Evolutionary conservation across 1,284 basidiomycete genomes (phyloP), one percentile per base, ranked within the genome.

Genomic region (Tylopilus sp.): DNA sequence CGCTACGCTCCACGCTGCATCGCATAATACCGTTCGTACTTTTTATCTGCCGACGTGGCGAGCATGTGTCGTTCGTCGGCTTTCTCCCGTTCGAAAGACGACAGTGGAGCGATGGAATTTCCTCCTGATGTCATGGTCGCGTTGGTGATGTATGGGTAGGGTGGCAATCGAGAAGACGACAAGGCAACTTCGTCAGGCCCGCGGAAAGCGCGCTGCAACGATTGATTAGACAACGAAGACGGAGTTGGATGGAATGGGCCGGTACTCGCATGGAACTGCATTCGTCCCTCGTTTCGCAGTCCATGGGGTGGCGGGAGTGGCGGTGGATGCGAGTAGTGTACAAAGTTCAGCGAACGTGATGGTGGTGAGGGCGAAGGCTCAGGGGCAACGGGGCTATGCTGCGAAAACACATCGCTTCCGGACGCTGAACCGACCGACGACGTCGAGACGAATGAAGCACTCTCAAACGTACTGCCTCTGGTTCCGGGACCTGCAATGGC

Each of bases 291-390:
- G 44, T 51, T 58, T 28, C 66, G 67, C 15, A 65, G 33, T 30
- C 57, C 57, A 43, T 64, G 65, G 2, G 49, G 49, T 16, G 55
- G 58, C 4, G 49, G 56, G 0, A 28, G 51, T 6, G 62, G 54
- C 0, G 63, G 51, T 6, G 64, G 66, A 41, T 68, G 65, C 3
- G 63, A 66, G 53, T 82, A 82, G 48, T 81, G 75, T 42, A 76
- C 74, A 63, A 82, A 84, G 49, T 67, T 76, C 61, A 77, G 66
- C 47, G 65, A 70, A 38, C 70, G 67, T 16, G 75, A 68, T 10
- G 81, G 77, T 12, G 82, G 81, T 25, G 81, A 80, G 11, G 83
- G 82, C n/a, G 82, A 83, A 4, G 78, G 74, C 38, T 71, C 70
- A 38, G 64, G 64, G 38, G 63, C 59, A 46, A 70, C 60, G 21